Conservation (phyloP, 306 rosid genomes). For the Medicago arabica region DNA sequence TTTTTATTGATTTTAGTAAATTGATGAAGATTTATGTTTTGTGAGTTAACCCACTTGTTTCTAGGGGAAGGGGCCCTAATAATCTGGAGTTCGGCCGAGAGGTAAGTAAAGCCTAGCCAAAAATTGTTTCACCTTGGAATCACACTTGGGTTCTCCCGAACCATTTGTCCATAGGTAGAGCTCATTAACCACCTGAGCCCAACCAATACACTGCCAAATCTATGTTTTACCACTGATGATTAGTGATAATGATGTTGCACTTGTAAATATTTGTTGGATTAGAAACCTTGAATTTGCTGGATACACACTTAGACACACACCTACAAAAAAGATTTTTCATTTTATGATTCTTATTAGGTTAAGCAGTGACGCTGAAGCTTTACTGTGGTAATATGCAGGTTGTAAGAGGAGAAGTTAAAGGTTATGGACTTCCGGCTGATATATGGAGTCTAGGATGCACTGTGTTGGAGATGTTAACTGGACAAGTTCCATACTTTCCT, state of each 20-base stretch:
- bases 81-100: no score
- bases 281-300: slow-evolving; percentile 32
- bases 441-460: slow-evolving; percentile 99
- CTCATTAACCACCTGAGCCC: no score
- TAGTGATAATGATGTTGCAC: background rate
- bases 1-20: slow-evolving; percentile 17
- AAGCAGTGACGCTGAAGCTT: slow-evolving; percentile 27
- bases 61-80: no score
- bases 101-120: no score
- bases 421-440: slow-evolving; percentile 94
- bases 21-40: background rate
- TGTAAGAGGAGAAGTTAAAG: slow-evolving; percentile 69
- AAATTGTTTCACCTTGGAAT: no score
- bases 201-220: no score
- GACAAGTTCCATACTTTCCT: slow-evolving; percentile 68
- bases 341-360: slow-evolving; percentile 15
- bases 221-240: no score
- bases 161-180: no score
- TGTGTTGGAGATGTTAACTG: slow-evolving; percentile 89
- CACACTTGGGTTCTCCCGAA: no score
- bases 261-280: slow-evolving; percentile 12
- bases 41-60: no score
- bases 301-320: background rate
- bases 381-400: slow-evolving; percentile 66
- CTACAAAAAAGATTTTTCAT: background rate